Conservation (phyloP, 148 eudicot genomes). For the Rhododendron williamsianum region DNA sequence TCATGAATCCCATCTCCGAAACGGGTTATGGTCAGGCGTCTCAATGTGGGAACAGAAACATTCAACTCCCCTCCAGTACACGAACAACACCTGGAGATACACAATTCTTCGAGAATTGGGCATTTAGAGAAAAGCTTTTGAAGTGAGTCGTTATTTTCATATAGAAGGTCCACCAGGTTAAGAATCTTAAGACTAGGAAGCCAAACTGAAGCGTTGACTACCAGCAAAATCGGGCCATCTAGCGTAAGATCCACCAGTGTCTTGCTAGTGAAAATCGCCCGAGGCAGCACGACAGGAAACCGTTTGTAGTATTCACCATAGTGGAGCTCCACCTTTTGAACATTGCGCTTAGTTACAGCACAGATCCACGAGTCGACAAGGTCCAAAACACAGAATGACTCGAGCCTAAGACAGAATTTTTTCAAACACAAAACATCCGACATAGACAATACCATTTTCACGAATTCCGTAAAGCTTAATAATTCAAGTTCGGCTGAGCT, state of each 20-base stretch:
- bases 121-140: slow-evolving; percentile 15
- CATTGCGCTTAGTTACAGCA: slow-evolving; percentile 14
- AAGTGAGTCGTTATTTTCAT: slow-evolving; percentile 8
- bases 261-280: slow-evolving; percentile 1
- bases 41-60: background rate
- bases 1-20: background rate
- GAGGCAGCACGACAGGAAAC: background rate
- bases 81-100: background rate
- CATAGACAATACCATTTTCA: slow-evolving; percentile 14
- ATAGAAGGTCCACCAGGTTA: slow-evolving; percentile 4
- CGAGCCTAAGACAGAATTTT: background rate
- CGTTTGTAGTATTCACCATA: background rate
- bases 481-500: background rate
- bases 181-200: slow-evolving; percentile 27
- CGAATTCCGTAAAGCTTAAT: background rate
- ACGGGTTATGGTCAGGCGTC: background rate
- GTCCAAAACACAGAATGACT: background rate
- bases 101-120: slow-evolving; percentile 21
- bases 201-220: slow-evolving; percentile 8
- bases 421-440: slow-evolving; percentile 10
- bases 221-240: background rate
- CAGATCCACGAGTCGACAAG: slow-evolving; percentile 7
- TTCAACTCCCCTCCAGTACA: background rate
- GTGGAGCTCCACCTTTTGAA: slow-evolving; percentile 16
- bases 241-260: slow-evolving; percentile 19